Conservation (phyloP, 768 basidiomycete genomes). For the Rhodocollybia butyracea region DNA sequence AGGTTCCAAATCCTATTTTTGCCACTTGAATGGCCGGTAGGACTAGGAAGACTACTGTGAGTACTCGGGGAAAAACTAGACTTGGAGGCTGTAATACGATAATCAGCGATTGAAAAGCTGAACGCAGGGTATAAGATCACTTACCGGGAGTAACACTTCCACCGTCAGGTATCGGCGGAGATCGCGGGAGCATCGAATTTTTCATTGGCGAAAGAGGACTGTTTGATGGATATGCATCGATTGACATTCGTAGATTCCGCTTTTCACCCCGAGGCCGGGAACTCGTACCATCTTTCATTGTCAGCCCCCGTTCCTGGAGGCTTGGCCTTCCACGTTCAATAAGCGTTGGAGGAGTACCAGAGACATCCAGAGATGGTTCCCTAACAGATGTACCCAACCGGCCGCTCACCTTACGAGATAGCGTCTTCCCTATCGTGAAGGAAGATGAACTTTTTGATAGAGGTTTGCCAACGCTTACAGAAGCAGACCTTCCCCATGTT, state of each 20-base stretch:
- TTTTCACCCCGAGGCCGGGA: background rate
- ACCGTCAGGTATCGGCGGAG: background rate
- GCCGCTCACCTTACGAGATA: constrained; percentile 34
- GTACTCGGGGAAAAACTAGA: background rate
- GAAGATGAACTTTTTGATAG: background rate
- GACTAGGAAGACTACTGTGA: constrained; percentile 15
- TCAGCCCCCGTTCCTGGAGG: constrained; percentile 27
- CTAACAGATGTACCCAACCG: constrained; percentile 20
- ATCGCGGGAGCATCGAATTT: background rate
- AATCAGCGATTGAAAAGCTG: background rate
- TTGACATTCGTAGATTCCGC: constrained; percentile 26
- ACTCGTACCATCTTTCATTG: constrained; percentile 5
- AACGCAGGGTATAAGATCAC: background rate
- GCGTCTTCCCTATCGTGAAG: constrained; percentile 17
- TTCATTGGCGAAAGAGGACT: background rate
- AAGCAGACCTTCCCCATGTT: background rate
- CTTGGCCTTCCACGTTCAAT: constrained; percentile 22
- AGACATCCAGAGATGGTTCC: background rate
- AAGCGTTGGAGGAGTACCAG: background rate
- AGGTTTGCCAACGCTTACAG: constrained; percentile 1
- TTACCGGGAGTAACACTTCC: background rate
- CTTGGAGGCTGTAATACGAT: background rate
- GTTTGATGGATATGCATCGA: constrained; percentile 22
- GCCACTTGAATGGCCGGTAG: constrained; percentile 17
- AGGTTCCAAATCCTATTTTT: constrained; percentile 60